Evolutionary conservation across 2,329 filamentous ascomycete species (phyloP), one percentile per base, ranked within the genome.

Genomic region (Exophiala oligosperma): DNA sequence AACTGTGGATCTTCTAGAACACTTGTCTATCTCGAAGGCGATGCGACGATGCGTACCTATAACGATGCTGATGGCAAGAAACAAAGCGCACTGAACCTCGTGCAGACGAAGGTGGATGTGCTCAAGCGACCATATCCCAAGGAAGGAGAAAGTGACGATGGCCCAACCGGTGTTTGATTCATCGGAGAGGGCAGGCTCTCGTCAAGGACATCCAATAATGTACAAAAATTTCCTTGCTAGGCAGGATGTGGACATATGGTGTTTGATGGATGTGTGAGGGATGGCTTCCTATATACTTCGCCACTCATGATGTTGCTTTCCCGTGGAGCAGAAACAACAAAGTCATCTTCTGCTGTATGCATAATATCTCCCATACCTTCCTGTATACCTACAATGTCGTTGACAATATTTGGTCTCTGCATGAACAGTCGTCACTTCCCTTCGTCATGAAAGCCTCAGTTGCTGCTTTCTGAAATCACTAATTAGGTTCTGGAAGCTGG

Each of bases 21-120:
- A 12, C 79, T 91, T 51, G 81, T 99, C 62, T 91, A 85, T 70
- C 79, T 97, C 50, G 93, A 97, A 74, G 92, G 89, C 46, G 91
- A 97, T 61, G 89, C 88, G 61, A 78, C 77, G 65, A 85, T 93
- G 77, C 81, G 77, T 66, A 78, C 74, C 46, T 93, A 85, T 71
- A 83, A 88, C 66, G 86, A 89, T 66, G 72, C 78, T 57, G 89
- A 94, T 48, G 87, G 87, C 74, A 83, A 78, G 67, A 81, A 80
- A 66, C 66, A 71, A 40, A 83, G 75, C 54, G 71, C 77, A 50
- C 73, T 97, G 69, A 92, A 79, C 74, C 80, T 97, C 68, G 74
- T 88, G 51, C 91, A 96, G 78, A 87, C 93, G 96, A 85, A 70
- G 90, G 26, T 68, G 51, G 65, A 68, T 51, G 61, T 67, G 12